Conservation (phyloP, 306 rosid species). For the Ammopiptanthus mongolicus region DNA sequence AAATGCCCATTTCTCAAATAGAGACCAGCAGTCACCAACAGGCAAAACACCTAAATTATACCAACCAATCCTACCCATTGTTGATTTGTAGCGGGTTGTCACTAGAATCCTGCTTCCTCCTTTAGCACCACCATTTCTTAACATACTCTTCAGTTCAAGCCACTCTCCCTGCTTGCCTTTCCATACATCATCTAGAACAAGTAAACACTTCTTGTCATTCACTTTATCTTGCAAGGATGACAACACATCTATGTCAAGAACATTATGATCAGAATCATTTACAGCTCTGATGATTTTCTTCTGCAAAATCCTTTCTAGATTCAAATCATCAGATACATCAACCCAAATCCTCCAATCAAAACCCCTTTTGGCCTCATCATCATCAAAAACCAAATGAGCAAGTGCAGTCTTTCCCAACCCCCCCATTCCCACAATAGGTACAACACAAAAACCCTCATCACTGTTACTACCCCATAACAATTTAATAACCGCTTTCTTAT, state of each 20-base stretch:
- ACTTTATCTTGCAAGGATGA: background rate
- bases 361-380: background rate
- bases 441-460: background rate
- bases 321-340: constrained; percentile 7
- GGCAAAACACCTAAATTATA: background rate
- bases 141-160: background rate
- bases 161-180: background rate
- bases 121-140: background rate
- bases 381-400: constrained; percentile 5
- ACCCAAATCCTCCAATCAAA: constrained; percentile 19
- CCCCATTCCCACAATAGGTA: constrained; percentile 26
- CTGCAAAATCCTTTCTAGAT: background rate
- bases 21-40: background rate
- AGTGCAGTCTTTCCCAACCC: constrained; percentile 29
- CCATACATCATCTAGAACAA: constrained; percentile 31
- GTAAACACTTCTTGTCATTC: background rate
- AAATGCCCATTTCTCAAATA: constrained; percentile 29
- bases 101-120: constrained; percentile 8
- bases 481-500: background rate
- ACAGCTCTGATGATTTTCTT: background rate
- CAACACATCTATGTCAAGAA: background rate
- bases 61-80: background rate
- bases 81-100: constrained; percentile 4
- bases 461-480: background rate
- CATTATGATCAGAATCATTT: background rate